Base-by-base conservation (phyloP, 805 yeast genomes). In the Yamadazyma ubonensis region DNA sequence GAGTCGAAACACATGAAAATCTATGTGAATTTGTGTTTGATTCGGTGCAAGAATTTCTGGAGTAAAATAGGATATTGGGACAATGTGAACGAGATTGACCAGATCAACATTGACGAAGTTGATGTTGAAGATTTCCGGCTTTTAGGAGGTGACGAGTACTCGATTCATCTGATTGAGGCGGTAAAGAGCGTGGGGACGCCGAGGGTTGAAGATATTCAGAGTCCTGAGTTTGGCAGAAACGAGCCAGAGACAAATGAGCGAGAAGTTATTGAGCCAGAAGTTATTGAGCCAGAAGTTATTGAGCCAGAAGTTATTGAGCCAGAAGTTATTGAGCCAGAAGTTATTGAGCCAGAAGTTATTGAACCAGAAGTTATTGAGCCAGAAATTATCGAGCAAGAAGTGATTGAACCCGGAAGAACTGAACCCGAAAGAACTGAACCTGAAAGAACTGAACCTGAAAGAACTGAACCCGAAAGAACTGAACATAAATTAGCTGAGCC, bases 51-150 rank as follows among this genome's bases (percentile, higher is more conserved):
- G 54, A 69, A 90, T 48, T 86, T 83, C 62, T 91, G 95, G 91
- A 71, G 95, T 6, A 79, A 87, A 47, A 59, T 83, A 16, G 97
- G 97, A 5, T 72, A 81, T 21, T 85, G 91, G 90, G 86, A 82
- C 42, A 57, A 70, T 28, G 66, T 61, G 5, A 67, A 62, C 29
- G 68, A 63, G 42, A 47, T 63, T 9, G 54, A 57, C 36, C 58
- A 57, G 27, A 33, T 55, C 6, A 57, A 58, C 38, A 35, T 59
- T 5, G 62, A 58, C 36, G 63, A 58, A 15, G 42, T 58, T 6
- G 38, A 48, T 29, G 39, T 47, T 8, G 56, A 53, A 16, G 48
- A 51, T 8, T 58, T 59, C 43, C 41, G 39, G 33, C 26, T 43
- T 7, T 45, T 54, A 33, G 34, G 44, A n/a, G 41, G 23, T 21